phyloP scores from a whole-genome alignment of 2,329 filamentous ascomycete species.

The Leptographium radiaticola region DNA sequence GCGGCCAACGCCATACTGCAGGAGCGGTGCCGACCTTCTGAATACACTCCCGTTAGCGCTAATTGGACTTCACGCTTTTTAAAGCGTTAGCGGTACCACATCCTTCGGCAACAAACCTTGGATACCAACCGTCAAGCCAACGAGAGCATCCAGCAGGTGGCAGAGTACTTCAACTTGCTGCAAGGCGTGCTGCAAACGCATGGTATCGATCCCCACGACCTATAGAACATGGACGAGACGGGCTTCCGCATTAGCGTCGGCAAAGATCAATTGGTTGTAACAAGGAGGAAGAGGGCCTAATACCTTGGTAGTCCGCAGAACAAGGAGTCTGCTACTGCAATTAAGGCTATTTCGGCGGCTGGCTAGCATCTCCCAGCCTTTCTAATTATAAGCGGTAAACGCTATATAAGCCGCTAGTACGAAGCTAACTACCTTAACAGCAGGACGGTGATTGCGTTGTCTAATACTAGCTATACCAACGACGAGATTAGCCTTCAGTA shows the following conservation, averaged over 20 bases:
- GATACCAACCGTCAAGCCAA: not conserved
- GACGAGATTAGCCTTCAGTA: not conserved
- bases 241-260: not conserved
- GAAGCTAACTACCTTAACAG: too few species aligned
- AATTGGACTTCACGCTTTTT: not conserved
- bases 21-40: not conserved
- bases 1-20: not conserved
- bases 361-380: not conserved
- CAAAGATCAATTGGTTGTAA: not conserved
- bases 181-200: too few species aligned
- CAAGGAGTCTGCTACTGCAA: not conserved
- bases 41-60: not conserved
- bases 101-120: not conserved
- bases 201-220: not conserved
- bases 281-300: not conserved
- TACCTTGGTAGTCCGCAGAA: not conserved
- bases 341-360: not conserved
- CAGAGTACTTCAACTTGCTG: not conserved
- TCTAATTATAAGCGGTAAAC: not conserved
- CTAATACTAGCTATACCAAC: not conserved
- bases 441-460: not conserved
- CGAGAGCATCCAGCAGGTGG: not conserved
- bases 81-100: not conserved
- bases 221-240: conserved; percentile 1
- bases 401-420: not conserved